Base-by-base conservation (phyloP, 208 protist genomes). In the Acanthamoeba healyi region DNA sequence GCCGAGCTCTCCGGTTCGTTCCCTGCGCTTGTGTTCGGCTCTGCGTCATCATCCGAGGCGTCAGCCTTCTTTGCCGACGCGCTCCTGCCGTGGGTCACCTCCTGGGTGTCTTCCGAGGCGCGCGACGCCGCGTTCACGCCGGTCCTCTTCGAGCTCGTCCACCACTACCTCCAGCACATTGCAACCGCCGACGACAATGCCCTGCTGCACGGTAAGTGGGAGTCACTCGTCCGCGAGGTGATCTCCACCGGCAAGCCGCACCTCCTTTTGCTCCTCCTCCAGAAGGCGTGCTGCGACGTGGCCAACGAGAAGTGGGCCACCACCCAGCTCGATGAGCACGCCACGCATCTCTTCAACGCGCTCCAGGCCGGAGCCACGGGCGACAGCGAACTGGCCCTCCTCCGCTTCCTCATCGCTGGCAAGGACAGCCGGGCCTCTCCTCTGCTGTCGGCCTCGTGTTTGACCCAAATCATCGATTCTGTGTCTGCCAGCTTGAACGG, bases 371-470 rank as follows among this genome's bases (percentile, higher is more conserved):
- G 86, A 22, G 58, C 84, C 2, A 29, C 77, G 10, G 77, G 14
- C 24, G 70, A 81, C 38, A 58, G n/a, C 46, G 44, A 86, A 10
- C 34, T 22, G 46, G 34, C 46, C 12, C 61, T 92, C n/a, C 44
- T 92, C n/a, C 49, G 44, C 58, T 92, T 77, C 61, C 56, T 92
- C 42, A 92, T 92, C n/a, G 54, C 86, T 24, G 86, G 86, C 24
- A 92, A 46, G 40, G 40, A 92, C 86, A 65, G 34, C 19, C 46
- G 46, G 36, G 77, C 77, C 2, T 86, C 77, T 22, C 77, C 77
- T 24, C n/a, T 86, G 12, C 77, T 86, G 22, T 61, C 77, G 38
- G 77, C 7, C 0, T n/a, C 77, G 7, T 86, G 77, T 29, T 44
- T 61, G 32, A 3, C 77, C 4, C 77, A 86, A 9, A 86, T 86